A percentile compares a stretch with the other conserved stretches of the same genome.
Conservation (phyloP, 164 flowering plant species). For the Umbilicus rupestris region DNA sequence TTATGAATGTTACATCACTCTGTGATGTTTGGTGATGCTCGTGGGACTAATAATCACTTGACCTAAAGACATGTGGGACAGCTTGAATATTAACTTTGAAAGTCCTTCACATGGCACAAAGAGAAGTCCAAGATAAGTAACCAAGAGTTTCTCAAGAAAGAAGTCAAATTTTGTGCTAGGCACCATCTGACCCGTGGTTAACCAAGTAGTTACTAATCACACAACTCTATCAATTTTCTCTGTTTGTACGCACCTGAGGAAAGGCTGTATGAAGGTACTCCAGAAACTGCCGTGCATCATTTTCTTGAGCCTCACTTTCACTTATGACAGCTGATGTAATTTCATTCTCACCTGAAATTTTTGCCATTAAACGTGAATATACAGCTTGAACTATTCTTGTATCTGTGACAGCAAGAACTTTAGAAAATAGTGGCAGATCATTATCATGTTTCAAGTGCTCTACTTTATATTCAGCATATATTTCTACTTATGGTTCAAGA, state of each 20-base stretch:
- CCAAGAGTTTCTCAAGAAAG: neutral
- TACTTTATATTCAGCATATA: too few species aligned
- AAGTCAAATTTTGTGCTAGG: neutral
- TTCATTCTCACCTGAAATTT: slow-evolving; percentile 59
- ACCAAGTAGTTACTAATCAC: neutral
- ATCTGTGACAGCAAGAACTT: neutral
- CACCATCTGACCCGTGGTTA: neutral
- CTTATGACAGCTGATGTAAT: slow-evolving; percentile 54
- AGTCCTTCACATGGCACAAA: neutral
- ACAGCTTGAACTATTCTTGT: neutral
- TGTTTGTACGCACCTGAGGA: slow-evolving; percentile 52
- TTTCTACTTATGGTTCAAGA: neutral
- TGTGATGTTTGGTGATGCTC: neutral
- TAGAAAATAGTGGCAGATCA: neutral
- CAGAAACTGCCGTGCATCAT: slow-evolving; percentile 65
- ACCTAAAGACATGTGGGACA: neutral
- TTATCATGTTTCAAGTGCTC: too few species aligned
- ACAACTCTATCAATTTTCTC: neutral
- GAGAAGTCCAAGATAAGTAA: neutral
- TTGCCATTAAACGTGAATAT: neutral
- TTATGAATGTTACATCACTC: neutral
- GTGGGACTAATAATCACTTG: neutral
- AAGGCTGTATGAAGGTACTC: slow-evolving; percentile 76
- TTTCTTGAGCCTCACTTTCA: slow-evolving; percentile 85
- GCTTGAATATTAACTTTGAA: neutral